A percentile compares a stretch with the other conserved stretches of the same genome.
These are phyloP conservation scores for Nicotiana noctiflora DNA, from an alignment of 257 asterid species.

Conservation along the genomic window DNA sequence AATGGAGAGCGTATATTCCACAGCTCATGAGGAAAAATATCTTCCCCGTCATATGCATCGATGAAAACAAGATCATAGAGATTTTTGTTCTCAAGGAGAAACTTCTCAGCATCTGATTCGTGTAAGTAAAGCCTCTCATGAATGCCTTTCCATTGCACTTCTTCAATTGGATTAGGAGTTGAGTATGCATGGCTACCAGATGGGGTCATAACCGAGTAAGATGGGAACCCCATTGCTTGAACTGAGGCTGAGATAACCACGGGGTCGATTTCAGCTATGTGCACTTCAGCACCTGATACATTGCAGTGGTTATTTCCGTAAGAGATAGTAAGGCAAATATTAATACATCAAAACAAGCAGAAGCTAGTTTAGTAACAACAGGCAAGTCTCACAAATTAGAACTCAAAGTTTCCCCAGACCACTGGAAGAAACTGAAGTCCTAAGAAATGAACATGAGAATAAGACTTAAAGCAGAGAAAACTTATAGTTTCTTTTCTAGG, in stretches of 20 bases:
- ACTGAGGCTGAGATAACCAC: conserved; percentile 71
- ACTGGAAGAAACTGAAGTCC: neutral
- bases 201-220: conserved; percentile 49
- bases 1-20: conserved; percentile 68
- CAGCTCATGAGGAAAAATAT: conserved; percentile 59
- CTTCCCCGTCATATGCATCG: conserved; percentile 88
- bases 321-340: neutral
- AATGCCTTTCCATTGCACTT: conserved; percentile 66
- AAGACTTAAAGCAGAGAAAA: neutral
- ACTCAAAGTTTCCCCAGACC: neutral
- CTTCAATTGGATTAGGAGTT: conserved; percentile 32
- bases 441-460: neutral
- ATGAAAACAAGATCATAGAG: conserved; percentile 62
- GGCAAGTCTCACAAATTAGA: too few species aligned
- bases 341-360: neutral
- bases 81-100: conserved; percentile 41
- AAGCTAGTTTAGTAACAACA: neutral
- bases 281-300: conserved; percentile 61
- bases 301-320: neutral
- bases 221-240: conserved; percentile 87
- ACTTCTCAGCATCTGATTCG: conserved; percentile 70
- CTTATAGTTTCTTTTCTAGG: neutral
- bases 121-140: conserved; percentile 60
- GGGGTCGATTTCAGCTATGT: conserved; percentile 80
- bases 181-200: conserved; percentile 38